phyloP scores from a whole-genome alignment of 2,329 filamentous ascomycete species.

The Colletotrichum sp. region DNA sequence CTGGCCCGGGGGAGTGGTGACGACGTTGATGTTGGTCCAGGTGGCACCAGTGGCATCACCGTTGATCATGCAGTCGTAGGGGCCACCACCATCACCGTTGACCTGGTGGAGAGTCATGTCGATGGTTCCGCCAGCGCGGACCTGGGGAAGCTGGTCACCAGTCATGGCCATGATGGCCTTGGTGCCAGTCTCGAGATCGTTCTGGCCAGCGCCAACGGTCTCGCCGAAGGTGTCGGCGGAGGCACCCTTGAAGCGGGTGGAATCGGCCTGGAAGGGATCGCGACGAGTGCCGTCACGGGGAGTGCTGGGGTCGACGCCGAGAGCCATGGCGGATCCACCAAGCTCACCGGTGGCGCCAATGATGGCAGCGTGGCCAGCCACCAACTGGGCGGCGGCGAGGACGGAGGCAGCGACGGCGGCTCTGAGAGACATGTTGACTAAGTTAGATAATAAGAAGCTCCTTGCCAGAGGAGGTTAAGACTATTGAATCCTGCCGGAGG shows the following conservation, averaged over 20 bases:
- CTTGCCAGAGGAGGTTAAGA: conserved; percentile 19
- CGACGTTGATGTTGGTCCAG: conserved; percentile 57
- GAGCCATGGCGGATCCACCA: conserved; percentile 60
- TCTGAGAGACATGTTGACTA: conserved; percentile 36
- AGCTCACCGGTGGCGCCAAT: conserved; percentile 60
- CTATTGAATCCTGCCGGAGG: conserved; percentile 19
- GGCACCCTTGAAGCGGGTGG: conserved; percentile 64
- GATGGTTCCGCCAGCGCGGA: conserved; percentile 60
- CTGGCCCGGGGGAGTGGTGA: conserved; percentile 54
- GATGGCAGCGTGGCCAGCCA: conserved; percentile 67
- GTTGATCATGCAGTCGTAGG: conserved; percentile 65
- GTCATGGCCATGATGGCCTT: conserved; percentile 61
- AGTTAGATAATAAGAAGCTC: conserved; percentile 8
- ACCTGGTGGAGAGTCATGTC: conserved; percentile 54
- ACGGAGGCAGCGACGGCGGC: conserved; percentile 46
- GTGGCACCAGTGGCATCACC: conserved; percentile 54
- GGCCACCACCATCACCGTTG: conserved; percentile 29
- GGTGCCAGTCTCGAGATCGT: conserved; percentile 62
- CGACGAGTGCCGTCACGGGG: conserved; percentile 66
- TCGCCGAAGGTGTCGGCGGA: conserved; percentile 59
- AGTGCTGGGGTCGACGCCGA: conserved; percentile 57
- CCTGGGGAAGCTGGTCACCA: conserved; percentile 62
- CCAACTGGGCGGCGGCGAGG: conserved; percentile 59
- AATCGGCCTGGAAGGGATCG: conserved; percentile 67
- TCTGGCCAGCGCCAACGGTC: conserved; percentile 61